Base-by-base conservation (phyloP, 805 yeast species). In the Torulaspora gathmanii region DNA sequence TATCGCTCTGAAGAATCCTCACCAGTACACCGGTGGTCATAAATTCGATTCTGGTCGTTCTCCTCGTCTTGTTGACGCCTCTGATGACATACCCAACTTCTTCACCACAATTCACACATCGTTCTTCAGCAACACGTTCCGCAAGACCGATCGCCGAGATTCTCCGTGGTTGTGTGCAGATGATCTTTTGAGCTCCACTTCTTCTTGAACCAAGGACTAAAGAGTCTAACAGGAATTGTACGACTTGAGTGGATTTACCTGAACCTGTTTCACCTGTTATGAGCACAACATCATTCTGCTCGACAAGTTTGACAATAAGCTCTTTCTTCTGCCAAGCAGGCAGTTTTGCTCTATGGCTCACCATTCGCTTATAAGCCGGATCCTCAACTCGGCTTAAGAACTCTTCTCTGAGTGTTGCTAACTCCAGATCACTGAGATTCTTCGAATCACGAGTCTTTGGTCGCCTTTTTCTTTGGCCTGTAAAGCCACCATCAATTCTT, bases 251-350 rank as follows among this genome's bases (percentile, higher is more conserved):
- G 1, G 96, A 87, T 60, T 91, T 91, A 54, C 98, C 98, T 1
- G 97, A 90, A 55, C 98, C 98, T 0, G 98, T 91, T 63, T 93
- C 99, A 62, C 98, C 99, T 2, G 98, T 91, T 29, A 91, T 76
- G 27, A 91, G 67, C 7, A 86, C 80, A 4, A 88, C 84, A 50
- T 78, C 78, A 58, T 85, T 77, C 0, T 70, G 49, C 23, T 72
- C 70, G 3, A 91, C 78, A 3, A 80, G 67, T 0, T 75, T 55
- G 1, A 86, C 72, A 31, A 91, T 71, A 5, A 76, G 71, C 0
- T 74, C 65, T 42, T 70, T 73, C 58, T 82, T 84, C 11, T 69
- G 62, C 95, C 95, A 91, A 0, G 98, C 98, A 0, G 99, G 98
- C 26, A 91, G 67, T 7, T 64, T 63, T 8, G 73, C 52, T 54